phyloP scores from a whole-genome alignment of 202 grass and related monocot genomes.

The Carex arenaria region DNA sequence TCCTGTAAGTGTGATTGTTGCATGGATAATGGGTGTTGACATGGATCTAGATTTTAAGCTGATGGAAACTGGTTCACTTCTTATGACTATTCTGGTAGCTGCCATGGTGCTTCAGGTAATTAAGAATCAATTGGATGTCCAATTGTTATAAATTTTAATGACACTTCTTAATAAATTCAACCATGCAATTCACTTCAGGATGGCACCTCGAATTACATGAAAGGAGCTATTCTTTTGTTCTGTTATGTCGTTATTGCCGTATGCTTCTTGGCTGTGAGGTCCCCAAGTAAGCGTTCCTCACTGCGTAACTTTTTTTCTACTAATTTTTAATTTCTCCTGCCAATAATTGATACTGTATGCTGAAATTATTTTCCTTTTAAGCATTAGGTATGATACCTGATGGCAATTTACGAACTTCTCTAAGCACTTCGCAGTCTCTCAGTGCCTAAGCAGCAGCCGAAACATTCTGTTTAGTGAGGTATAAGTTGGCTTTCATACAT shows the following conservation, averaged over 20 bases:
- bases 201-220: conserved; percentile 80
- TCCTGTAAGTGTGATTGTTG: conserved; percentile 64
- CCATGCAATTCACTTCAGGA: conserved; percentile 34
- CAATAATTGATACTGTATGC: neutral
- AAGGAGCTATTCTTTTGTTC: conserved; percentile 69
- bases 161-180: neutral
- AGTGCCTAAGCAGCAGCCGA: conserved; percentile 35
- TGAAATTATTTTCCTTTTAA: conserved; percentile 15
- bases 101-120: conserved; percentile 76
- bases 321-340: neutral
- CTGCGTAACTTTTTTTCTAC: neutral
- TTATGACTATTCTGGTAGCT: conserved; percentile 66
- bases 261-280: conserved; percentile 57
- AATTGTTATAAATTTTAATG: neutral
- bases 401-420: conserved; percentile 15
- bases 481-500: neutral
- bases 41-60: conserved; percentile 98
- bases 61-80: conserved; percentile 58
- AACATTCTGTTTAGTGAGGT: neutral
- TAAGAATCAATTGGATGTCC: neutral
- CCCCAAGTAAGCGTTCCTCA: conserved; percentile 46
- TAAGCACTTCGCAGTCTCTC: conserved; percentile 25
- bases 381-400: conserved; percentile 20
- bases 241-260: conserved; percentile 70
- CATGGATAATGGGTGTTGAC: conserved; percentile 67